Evolutionary conservation across 2,329 filamentous ascomycete genomes (phyloP), one percentile per base, ranked within the genome.

Genomic region (Cladosporium phlei): DNA sequence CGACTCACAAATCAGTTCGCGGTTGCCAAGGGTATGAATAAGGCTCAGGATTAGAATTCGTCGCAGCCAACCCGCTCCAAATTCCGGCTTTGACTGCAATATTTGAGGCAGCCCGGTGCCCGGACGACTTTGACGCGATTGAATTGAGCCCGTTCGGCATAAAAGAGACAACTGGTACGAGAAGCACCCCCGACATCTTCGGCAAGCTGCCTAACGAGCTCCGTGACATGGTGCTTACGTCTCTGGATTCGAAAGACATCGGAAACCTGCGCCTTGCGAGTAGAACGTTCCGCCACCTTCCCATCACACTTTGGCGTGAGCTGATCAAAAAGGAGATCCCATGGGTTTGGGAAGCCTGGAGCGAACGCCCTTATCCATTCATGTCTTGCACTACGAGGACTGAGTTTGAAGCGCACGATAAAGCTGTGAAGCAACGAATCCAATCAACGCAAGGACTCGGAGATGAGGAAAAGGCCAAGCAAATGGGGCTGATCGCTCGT

Each of bases 281-380:
- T 10, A 40, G 47, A 11, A 33, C 34, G 7, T 54, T 55, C 27
- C 34, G 46, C 27, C 52, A 54, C 27, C 32, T 55, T 1, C 50
- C 49, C 5, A 38, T 46, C 11, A 47, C 38, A 10, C 25, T 52
- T 16, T 54, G 42, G 24, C 47, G 49, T 12, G 16, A 39, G 12
- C 46, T 55, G 10, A 6, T 53, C 2, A 17, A 14, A n/a, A 35
- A 21, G 24, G 50, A 54, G 3, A 45, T 54, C 44, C 48, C 52
- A 2, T 56, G 48, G 48, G 39, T 56, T 3, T 54, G 52, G 54
- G 54, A 56, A 43, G 52, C 49, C 21, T 49, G 38, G 38, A 14
- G 35, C 21, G 35, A 38, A 12, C 19, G 5, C 8, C n/a, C 35
- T 4, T 38, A 38, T 21, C 14, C 35, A 3, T 38, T 38, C 21